Conservation (phyloP, 1,139 yeast genomes). For the Schwanniomyces etchellsii region DNA sequence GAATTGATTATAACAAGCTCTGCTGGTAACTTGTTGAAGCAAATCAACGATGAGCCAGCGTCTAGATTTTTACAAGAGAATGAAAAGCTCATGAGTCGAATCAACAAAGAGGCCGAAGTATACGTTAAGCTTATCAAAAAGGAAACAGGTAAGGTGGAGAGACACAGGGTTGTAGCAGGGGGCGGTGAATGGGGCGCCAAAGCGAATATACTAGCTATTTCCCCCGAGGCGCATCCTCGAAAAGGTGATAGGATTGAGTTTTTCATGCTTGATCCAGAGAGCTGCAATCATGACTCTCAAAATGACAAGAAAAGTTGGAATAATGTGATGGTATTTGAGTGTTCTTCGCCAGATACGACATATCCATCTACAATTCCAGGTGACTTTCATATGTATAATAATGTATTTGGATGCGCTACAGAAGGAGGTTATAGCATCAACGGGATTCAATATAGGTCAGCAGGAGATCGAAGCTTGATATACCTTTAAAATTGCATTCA, state of each 20-base stretch:
- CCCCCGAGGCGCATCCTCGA: constrained; percentile 44
- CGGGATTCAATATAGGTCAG: constrained; percentile 34
- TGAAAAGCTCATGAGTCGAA: constrained; percentile 34
- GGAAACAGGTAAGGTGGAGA: constrained; percentile 11
- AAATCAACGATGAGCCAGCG: constrained; percentile 44
- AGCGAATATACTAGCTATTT: constrained; percentile 52
- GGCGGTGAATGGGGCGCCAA: constrained; percentile 69
- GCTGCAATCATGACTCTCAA: constrained; percentile 13
- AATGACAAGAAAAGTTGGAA: constrained; percentile 2
- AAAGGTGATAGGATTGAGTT: constrained; percentile 46
- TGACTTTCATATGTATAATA: no score
- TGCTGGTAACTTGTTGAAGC: constrained; percentile 48
- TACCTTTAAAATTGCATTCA: constrained; percentile 2
- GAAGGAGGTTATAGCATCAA: constrained; percentile 40
- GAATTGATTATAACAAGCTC: constrained; percentile 34
- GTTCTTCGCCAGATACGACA: constrained; percentile 25
- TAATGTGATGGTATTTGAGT: constrained; percentile 19
- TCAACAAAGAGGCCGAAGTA: constrained; percentile 43
- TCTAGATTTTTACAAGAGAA: constrained; percentile 45
- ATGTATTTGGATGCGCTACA: constrained; percentile 40
- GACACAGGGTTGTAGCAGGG: constrained; percentile 52
- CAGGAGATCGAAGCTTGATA: constrained; percentile 32
- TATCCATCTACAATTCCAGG: constrained; percentile 14
- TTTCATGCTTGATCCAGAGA: constrained; percentile 39
- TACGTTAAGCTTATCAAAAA: constrained; percentile 30